Evolutionary conservation across 2,329 filamentous ascomycete species (phyloP), one percentile per base, ranked within the genome.

Genomic region (Colletotrichum plurivorum): DNA sequence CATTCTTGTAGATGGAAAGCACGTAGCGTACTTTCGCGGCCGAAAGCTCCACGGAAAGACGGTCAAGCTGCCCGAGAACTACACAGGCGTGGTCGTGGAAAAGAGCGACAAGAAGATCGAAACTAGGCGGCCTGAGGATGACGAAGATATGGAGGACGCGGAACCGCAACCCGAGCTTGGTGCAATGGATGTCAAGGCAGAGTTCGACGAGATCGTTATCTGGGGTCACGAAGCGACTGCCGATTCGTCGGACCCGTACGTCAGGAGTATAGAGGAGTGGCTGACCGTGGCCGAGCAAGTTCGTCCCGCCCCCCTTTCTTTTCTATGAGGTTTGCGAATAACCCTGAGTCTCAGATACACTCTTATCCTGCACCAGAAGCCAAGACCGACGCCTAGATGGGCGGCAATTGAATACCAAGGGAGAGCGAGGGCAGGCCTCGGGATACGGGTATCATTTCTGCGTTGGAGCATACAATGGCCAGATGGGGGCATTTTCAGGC

Each of bases 201-300:
- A 85, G 16, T 98, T 98, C 76, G 89, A 94, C 7, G 85, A 92
- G 63, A 78, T 97, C 58, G 81, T 94, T 3, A 86, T 97, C n/a
- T 98, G 95, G 95, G 91, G 88, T 0, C 94, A 97, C 78, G 94
- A 96, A 73, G 79, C 82, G 1, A 74, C 88, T 57, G 90, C 90
- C 6, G 89, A 92, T 69, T 84, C 84, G 31, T 81, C 82, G 6
- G 94, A 97, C 79, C 84, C 87, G 1, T 96, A 94, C 77, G 84
- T 93, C 5, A 91, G 92, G 77, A 90, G 92, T 0, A 82, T 97
- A 51, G 87, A 91, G 73, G 94, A 97, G 79, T 97, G 94, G 94
- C 84, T 97, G 66, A 84, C 84, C 12, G 89, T 95, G 77, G 89
- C 94, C 12, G 88, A 91, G 72, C 85, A 87, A 78, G 92, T 94